Percentiles rank a stretch among this genome's conserved stretches.
Conservation (phyloP, 371 early-diverging fungal species). For the Rhizopus sp. region DNA sequence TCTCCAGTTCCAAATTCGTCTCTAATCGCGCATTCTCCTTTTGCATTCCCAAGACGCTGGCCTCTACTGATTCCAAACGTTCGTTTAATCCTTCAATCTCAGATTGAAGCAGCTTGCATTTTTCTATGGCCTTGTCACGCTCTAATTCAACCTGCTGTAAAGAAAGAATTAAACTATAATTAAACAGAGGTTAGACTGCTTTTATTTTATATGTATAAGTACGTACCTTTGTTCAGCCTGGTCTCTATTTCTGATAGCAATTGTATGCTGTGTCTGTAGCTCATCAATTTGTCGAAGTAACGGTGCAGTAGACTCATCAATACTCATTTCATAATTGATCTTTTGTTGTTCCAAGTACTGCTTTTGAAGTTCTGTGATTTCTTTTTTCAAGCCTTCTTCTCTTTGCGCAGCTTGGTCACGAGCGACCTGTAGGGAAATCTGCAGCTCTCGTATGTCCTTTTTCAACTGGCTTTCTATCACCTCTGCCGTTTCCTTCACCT, state of each 20-base stretch:
- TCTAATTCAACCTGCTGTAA: constrained; percentile 53
- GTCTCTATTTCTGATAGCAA: constrained; percentile 65
- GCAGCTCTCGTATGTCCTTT: constrained; percentile 65
- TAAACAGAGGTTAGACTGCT: neutral
- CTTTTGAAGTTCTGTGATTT: constrained; percentile 56
- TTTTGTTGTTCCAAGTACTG: constrained; percentile 56
- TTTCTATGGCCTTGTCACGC: constrained; percentile 30
- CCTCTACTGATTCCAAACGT: constrained; percentile 25
- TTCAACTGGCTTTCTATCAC: constrained; percentile 39
- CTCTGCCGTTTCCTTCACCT: constrained; percentile 38
- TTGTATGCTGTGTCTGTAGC: constrained; percentile 65
- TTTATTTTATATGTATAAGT: neutral
- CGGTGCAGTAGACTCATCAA: constrained; percentile 63
- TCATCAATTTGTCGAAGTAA: constrained; percentile 71
- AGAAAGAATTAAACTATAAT: constrained; percentile 42
- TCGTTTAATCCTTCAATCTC: constrained; percentile 13
- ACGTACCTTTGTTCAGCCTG: constrained; percentile 58
- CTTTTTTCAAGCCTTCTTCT: constrained; percentile 64
- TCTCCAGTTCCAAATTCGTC: constrained; percentile 28
- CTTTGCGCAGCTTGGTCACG: constrained; percentile 64
- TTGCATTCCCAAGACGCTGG: constrained; percentile 26
- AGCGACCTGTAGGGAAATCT: constrained; percentile 53
- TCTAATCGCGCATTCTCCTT: constrained; percentile 26
- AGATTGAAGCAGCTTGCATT: constrained; percentile 10
- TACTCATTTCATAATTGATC: constrained; percentile 56